phyloP scores from a whole-genome alignment of 1,139 yeast genomes.

The Arxiozyma slooffiae region DNA sequence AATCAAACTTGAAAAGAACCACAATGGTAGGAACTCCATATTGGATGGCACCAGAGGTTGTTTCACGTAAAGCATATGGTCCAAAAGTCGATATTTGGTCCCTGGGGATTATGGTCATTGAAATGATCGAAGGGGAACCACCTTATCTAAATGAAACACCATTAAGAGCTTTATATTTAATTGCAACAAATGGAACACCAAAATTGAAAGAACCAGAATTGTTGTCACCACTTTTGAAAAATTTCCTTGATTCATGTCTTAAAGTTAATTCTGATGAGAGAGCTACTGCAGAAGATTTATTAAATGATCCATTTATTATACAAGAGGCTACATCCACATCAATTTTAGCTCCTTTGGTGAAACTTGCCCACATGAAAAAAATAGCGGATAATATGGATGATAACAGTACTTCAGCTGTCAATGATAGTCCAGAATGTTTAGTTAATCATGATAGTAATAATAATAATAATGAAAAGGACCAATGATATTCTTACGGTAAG shows the following conservation, averaged over 20 bases:
- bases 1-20: conserved; percentile 72
- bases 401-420: background rate
- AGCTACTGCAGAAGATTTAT: conserved; percentile 68
- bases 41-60: conserved; percentile 99
- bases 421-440: conserved; percentile 4
- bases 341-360: conserved; percentile 81
- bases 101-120: conserved; percentile 92
- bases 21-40: conserved; percentile 99
- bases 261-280: conserved; percentile 80
- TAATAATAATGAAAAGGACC: conserved; percentile 1
- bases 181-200: conserved; percentile 95
- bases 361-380: conserved; percentile 76
- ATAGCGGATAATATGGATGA: conserved; percentile 36
- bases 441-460: conserved; percentile 35
- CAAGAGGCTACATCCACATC: conserved; percentile 59
- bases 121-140: conserved; percentile 98
- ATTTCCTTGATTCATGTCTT: conserved; percentile 68
- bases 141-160: conserved; percentile 96
- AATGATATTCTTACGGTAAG: too few species aligned
- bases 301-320: conserved; percentile 58
- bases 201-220: conserved; percentile 81
- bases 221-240: conserved; percentile 53
- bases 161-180: conserved; percentile 73
- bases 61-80: conserved; percentile 86
- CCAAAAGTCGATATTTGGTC: conserved; percentile 98